Conservation (phyloP, 306 rosid genomes). For the Castanospermum australe region DNA sequence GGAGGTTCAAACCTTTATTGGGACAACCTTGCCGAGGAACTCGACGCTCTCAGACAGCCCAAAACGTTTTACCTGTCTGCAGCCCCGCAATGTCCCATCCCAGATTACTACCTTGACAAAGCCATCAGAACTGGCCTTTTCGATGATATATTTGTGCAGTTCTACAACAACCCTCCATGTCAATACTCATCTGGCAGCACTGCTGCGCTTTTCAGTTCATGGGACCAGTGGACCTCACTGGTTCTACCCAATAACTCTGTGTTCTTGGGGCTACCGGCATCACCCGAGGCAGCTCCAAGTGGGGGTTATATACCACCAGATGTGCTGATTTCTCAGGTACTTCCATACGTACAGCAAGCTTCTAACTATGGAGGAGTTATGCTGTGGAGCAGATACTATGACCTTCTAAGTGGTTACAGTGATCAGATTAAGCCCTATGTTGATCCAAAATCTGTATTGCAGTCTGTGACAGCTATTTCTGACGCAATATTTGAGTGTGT, state of each 20-base stretch:
- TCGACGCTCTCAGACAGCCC: neutral
- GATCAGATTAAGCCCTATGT: neutral
- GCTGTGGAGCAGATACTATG: constrained; percentile 47
- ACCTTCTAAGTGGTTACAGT: neutral
- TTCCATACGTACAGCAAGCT: constrained; percentile 40
- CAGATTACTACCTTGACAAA: constrained; percentile 21
- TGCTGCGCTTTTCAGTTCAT: constrained; percentile 4
- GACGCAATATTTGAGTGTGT: neutral
- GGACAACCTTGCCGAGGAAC: constrained; percentile 38
- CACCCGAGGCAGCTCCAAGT: constrained; percentile 37
- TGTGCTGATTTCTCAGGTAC: constrained; percentile 30
- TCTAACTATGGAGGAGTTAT: constrained; percentile 62
- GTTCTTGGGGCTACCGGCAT: constrained; percentile 57
- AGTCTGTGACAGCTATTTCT: neutral
- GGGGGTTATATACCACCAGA: constrained; percentile 46
- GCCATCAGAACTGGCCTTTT: constrained; percentile 48
- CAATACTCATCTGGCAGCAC: constrained; percentile 19
- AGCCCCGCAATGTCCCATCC: constrained; percentile 53
- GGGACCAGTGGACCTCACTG: constrained; percentile 41
- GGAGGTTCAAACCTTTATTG: constrained; percentile 11
- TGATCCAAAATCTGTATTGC: neutral
- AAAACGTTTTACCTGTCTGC: constrained; percentile 36
- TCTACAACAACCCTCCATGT: constrained; percentile 50
- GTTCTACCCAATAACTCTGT: constrained; percentile 9
- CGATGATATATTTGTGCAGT: constrained; percentile 53